phyloP scores from a whole-genome alignment of 495 filamentous ascomycete genomes.

The Jackrogersella multiformis region DNA sequence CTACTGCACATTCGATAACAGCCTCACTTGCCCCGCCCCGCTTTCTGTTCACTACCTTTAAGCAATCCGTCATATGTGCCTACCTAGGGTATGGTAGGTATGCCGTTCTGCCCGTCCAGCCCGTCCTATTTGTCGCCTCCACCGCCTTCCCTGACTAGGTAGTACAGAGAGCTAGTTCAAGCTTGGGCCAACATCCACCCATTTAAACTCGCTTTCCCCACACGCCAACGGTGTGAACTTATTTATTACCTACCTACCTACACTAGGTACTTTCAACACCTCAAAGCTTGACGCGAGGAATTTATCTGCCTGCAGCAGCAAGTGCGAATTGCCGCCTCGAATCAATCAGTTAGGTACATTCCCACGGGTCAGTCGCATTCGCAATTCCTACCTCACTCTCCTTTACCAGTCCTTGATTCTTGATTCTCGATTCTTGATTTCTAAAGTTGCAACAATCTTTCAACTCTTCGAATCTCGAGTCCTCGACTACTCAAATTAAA shows the following conservation, averaged over 20 bases:
- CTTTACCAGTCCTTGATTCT: background rate
- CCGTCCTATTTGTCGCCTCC: slow-evolving; percentile 23
- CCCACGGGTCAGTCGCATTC: background rate
- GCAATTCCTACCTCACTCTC: background rate
- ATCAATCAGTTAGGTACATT: slow-evolving; percentile 22
- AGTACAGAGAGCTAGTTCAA: background rate
- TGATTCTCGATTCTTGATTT: no score
- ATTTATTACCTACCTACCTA: background rate
- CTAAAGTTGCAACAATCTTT: no score
- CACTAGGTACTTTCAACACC: background rate
- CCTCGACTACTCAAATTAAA: no score
- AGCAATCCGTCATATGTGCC: slow-evolving; percentile 13
- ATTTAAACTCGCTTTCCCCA: slow-evolving; percentile 22
- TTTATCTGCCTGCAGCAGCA: slow-evolving; percentile 34
- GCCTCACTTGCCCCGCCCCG: slow-evolving; percentile 25
- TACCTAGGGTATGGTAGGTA: no score
- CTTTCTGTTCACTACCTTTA: background rate
- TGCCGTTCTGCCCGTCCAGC: background rate
- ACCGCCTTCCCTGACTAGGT: slow-evolving; percentile 1
- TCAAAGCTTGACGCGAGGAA: slow-evolving; percentile 30
- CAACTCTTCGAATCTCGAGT: no score
- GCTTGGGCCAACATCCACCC: slow-evolving; percentile 2
- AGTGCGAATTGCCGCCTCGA: slow-evolving; percentile 34
- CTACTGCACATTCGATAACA: slow-evolving; percentile 11
- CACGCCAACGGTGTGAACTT: slow-evolving; percentile 11